These are phyloP conservation scores for Candida oleophila DNA, from an alignment of 805 yeast species.

Conservation along the genomic window DNA sequence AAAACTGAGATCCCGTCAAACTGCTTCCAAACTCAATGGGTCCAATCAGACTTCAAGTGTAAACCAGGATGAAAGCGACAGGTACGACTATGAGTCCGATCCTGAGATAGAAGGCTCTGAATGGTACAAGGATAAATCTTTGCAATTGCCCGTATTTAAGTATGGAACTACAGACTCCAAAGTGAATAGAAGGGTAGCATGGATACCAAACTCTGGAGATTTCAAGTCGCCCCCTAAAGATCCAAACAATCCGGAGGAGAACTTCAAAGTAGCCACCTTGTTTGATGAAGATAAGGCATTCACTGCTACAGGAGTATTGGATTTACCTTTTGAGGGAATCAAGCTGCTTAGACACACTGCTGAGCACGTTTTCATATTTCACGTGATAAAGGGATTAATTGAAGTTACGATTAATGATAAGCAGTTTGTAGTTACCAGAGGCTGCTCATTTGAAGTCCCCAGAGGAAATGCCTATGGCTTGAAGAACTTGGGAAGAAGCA, in stretches of 20 bases:
- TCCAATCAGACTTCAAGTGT: neutral
- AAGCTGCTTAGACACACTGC: conserved; percentile 63
- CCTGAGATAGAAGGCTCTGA: conserved; percentile 48
- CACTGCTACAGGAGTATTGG: conserved; percentile 73
- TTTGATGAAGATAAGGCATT: conserved; percentile 62
- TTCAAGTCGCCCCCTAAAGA: conserved; percentile 35
- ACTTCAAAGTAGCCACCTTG: conserved; percentile 60
- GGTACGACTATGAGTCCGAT: conserved; percentile 34
- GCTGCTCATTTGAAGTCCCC: conserved; percentile 82
- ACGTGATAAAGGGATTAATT: conserved; percentile 66
- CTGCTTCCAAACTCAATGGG: neutral
- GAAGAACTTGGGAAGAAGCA: conserved; percentile 55
- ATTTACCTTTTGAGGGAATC: conserved; percentile 59
- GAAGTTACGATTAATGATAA: conserved; percentile 64
- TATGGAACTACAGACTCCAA: conserved; percentile 49
- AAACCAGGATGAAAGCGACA: conserved; percentile 8
- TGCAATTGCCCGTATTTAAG: conserved; percentile 49
- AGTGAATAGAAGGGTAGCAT: conserved; percentile 54
- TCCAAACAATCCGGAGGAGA: conserved; percentile 39
- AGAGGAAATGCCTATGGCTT: conserved; percentile 72
- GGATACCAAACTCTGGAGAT: conserved; percentile 58
- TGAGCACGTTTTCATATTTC: conserved; percentile 70
- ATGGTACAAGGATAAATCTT: conserved; percentile 47
- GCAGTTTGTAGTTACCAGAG: conserved; percentile 60
- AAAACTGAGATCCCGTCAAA: neutral